phyloP scores from a whole-genome alignment of 352 stramenopile genomes.

The Phytophthora tubulina region DNA sequence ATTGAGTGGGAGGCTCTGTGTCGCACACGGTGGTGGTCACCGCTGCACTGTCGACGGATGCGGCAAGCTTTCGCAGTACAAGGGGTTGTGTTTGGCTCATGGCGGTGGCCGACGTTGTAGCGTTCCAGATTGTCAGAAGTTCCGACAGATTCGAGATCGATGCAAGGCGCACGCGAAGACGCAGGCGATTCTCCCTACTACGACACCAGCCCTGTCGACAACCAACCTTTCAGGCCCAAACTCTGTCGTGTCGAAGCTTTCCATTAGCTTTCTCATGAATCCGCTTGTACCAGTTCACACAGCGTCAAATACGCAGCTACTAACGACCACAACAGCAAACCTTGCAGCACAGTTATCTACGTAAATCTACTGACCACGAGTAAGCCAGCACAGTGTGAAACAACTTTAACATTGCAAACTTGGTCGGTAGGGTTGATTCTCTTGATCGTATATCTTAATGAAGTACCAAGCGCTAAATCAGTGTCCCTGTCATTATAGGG shows the following conservation, averaged over 20 bases:
- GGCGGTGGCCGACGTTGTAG: constrained; percentile 18
- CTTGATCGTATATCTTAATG: no score
- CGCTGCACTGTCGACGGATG: constrained; percentile 6
- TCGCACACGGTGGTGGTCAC: constrained; percentile 5
- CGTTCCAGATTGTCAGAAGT: constrained; percentile 13
- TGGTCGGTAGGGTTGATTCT: no score
- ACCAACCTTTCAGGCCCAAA: background rate
- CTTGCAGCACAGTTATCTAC: no score
- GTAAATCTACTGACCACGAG: no score
- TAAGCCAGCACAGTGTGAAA: no score
- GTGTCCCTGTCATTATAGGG: no score
- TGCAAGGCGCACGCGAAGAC: constrained; percentile 19
- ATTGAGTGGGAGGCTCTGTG: background rate
- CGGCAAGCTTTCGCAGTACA: constrained; percentile 17
- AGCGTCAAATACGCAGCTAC: no score
- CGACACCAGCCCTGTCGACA: background rate
- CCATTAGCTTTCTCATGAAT: constrained; percentile 5
- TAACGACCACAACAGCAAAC: no score
- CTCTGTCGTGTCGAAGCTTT: background rate
- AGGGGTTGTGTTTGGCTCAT: constrained; percentile 3
- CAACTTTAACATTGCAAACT: no score
- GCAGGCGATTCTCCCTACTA: background rate
- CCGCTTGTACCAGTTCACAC: background rate
- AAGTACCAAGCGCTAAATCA: no score
- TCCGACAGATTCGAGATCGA: constrained; percentile 12